Conservation (phyloP, 176 grass and related monocot genomes). For the Cymbopogon citratus region DNA sequence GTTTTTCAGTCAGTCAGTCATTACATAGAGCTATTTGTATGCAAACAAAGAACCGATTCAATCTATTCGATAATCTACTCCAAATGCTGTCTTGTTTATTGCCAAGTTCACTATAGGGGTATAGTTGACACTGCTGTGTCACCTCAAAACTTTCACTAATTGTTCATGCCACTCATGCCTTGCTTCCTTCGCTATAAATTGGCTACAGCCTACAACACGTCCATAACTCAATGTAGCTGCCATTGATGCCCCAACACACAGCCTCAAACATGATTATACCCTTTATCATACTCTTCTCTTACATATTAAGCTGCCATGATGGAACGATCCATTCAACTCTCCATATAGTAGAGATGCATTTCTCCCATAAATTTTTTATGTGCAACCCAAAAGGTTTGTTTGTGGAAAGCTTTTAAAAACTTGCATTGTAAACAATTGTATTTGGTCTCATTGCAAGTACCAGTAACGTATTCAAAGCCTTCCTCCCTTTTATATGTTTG, state of each 20-base stretch:
- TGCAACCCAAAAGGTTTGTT: neutral
- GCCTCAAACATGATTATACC: neutral
- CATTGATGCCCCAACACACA: neutral
- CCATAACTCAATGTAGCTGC: neutral
- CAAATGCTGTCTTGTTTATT: neutral
- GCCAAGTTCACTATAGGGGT: neutral
- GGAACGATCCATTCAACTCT: neutral
- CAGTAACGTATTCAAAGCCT: neutral
- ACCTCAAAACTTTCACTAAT: neutral
- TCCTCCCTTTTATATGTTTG: neutral
- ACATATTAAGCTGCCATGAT: neutral
- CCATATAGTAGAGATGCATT: neutral
- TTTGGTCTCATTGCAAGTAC: neutral
- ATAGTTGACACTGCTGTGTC: neutral
- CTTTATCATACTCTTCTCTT: neutral
- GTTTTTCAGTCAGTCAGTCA: neutral
- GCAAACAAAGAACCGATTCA: neutral
- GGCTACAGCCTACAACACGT: neutral
- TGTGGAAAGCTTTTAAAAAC: neutral
- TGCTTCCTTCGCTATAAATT: neutral
- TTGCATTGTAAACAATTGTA: neutral
- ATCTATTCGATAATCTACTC: constrained; percentile 7
- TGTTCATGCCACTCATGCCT: neutral
- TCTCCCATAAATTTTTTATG: neutral
- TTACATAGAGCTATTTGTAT: neutral